These are phyloP conservation scores for Scedosporium boydii DNA, from an alignment of 2,329 filamentous ascomycete genomes.

Conservation along the genomic window DNA sequence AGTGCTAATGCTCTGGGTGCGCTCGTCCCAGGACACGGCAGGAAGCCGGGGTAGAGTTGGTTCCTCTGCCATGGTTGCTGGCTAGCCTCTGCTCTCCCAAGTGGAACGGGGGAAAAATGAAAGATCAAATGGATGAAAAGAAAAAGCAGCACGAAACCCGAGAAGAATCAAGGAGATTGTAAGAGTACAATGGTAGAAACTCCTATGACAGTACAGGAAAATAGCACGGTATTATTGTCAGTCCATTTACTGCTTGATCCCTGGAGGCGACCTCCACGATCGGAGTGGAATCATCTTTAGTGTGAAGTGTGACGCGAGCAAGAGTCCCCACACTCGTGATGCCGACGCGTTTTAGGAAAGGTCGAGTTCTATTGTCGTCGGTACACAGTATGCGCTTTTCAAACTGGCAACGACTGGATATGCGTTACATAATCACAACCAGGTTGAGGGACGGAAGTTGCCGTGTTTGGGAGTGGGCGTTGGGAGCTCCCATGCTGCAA, in stretches of 20 bases:
- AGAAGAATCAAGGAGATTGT: neutral
- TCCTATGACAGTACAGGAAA: neutral
- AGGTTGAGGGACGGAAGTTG: neutral
- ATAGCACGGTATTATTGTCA: neutral
- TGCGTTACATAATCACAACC: neutral
- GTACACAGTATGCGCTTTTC: neutral
- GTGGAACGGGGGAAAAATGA: neutral
- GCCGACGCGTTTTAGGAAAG: slow-evolving; percentile 1
- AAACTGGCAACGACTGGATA: neutral
- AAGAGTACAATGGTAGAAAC: neutral
- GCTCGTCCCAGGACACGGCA: slow-evolving; percentile 27
- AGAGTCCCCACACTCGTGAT: neutral
- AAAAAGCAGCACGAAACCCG: neutral
- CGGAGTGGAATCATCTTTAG: neutral
- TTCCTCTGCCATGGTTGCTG: slow-evolving; percentile 27
- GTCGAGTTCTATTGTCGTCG: neutral
- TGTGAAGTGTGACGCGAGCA: neutral
- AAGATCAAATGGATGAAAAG: neutral
- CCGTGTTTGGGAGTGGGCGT: neutral
- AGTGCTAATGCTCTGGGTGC: slow-evolving; percentile 25
- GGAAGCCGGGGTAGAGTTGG: slow-evolving; percentile 29
- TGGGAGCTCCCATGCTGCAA: neutral
- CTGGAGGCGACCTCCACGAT: neutral
- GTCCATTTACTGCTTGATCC: neutral
- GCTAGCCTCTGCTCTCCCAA: neutral